Conservation (phyloP, 2,329 filamentous ascomycete species). For the Ophiostoma angusticollis region DNA sequence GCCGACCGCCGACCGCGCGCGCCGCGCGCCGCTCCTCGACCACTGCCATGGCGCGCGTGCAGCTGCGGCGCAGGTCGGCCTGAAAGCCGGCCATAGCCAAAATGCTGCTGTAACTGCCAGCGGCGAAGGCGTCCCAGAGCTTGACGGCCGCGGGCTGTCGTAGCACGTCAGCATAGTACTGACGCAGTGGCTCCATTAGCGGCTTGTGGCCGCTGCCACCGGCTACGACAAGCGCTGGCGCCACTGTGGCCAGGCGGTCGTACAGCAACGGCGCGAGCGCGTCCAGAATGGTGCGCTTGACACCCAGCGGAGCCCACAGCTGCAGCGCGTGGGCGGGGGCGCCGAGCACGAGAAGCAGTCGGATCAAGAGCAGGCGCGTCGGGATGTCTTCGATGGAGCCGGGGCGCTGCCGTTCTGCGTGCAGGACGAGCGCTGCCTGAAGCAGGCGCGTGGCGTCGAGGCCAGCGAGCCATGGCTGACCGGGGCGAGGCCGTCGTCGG, state of each 20-base stretch:
- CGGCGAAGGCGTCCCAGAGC: constrained; percentile 36
- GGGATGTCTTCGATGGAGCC: constrained; percentile 33
- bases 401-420: constrained; percentile 34
- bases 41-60: constrained; percentile 38
- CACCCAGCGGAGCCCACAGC: constrained; percentile 37
- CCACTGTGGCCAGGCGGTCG: constrained; percentile 40
- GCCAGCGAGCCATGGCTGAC: constrained; percentile 11
- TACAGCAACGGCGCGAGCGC: constrained; percentile 41
- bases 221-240: constrained; percentile 30
- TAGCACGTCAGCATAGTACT: constrained; percentile 34
- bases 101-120: constrained; percentile 38
- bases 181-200: constrained; percentile 29
- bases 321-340: constrained; percentile 33
- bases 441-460: constrained; percentile 25
- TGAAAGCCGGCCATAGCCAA: constrained; percentile 33
- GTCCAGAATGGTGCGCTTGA: constrained; percentile 47
- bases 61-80: constrained; percentile 33
- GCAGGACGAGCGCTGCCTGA: constrained; percentile 36
- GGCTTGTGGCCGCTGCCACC: constrained; percentile 14
- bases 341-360: constrained; percentile 38
- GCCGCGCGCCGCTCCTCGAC: constrained; percentile 37
- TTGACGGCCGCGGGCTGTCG: constrained; percentile 23
- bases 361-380: constrained; percentile 36
- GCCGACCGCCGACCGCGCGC: constrained; percentile 28
- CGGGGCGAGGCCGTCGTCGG: neutral